These are phyloP conservation scores for Bocquillonia castaneifolia DNA, from an alignment of 441 rosid species.

Conservation along the genomic window DNA sequence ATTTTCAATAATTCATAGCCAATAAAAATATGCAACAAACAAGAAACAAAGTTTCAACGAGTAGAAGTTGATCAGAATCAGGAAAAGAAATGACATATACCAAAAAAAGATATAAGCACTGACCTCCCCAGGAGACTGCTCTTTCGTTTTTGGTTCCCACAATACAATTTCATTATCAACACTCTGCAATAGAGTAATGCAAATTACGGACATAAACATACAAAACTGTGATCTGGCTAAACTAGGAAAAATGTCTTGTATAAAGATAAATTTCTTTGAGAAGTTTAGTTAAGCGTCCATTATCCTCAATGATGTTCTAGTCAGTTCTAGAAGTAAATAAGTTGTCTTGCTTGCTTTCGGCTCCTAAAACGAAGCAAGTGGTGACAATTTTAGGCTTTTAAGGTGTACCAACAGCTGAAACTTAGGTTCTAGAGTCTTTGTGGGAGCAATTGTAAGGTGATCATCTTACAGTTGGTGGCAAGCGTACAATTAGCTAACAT, in stretches of 20 bases:
- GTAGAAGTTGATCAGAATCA: neutral
- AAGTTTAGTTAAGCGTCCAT: neutral
- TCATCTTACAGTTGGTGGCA: neutral
- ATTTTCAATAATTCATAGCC: neutral
- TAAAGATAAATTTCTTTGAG: no score
- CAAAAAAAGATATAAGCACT: slow-evolving; percentile 15
- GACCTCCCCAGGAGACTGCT: slow-evolving; percentile 98
- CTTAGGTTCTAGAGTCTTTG: neutral
- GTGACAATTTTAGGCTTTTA: neutral
- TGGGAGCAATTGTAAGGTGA: neutral
- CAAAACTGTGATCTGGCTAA: neutral
- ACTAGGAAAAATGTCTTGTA: neutral
- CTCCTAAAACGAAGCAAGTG: neutral
- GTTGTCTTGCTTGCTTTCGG: neutral
- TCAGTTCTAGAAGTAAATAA: neutral
- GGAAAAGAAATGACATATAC: neutral
- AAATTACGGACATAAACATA: slow-evolving; percentile 18
- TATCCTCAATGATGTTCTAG: neutral
- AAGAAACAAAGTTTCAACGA: neutral
- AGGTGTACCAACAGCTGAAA: neutral
- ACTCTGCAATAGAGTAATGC: slow-evolving; percentile 51
- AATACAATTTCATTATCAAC: slow-evolving; percentile 89
- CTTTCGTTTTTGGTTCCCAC: slow-evolving; percentile 96
- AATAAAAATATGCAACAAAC: neutral
- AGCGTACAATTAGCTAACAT: neutral